Base-by-base conservation (phyloP, 805 yeast genomes). In the Allodekkera sacchari region DNA sequence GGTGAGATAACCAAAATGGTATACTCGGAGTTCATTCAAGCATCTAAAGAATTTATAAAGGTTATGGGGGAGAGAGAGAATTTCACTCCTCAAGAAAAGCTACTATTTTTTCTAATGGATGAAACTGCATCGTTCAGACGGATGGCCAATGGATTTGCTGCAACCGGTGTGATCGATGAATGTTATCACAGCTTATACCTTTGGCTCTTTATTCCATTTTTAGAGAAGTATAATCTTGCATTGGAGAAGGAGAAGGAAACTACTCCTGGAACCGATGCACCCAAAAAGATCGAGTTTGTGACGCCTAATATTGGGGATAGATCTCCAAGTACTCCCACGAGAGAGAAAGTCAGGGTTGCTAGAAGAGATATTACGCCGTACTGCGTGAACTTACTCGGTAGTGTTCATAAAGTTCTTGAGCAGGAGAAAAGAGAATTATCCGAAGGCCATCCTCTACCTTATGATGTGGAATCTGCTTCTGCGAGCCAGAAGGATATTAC, bases 121-220 rank as follows among this genome's bases (percentile, higher is more conserved):
- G 76, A 76, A 15, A 49, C 72, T 7, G 61, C 67, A 11, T 88
- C 79, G 30, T 63, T 82, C 44, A 65, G 83, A 39, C 69, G 79
- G 37, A 65, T 80, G 56, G 83, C 85, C 38, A 82, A 79, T 49
- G 94, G 94, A 0, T 78, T 77, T 51, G 89, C 87, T 0, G 75
- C 92, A 3, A 81, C 92, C 0, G 74, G 84, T 0, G 53, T 69
- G 22, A 70, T 82, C 33, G 95, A 83, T 52, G 92, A 83, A 39
- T 70, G 83, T 0, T 72, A 72, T 38, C 75, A 77, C 22, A 68
- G 78, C 6, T 49, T 80, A 0, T 84, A 66, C 44, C 53, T 83
- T 46, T 62, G 60, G 33, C 48, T 80, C 7, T 79, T 53, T 27
- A 28, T 39, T 7, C 44, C 49, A 6, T 56, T 26, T 31, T 30